Conservation (phyloP, 805 yeast genomes). For the Ogataea thermomethanolica region DNA sequence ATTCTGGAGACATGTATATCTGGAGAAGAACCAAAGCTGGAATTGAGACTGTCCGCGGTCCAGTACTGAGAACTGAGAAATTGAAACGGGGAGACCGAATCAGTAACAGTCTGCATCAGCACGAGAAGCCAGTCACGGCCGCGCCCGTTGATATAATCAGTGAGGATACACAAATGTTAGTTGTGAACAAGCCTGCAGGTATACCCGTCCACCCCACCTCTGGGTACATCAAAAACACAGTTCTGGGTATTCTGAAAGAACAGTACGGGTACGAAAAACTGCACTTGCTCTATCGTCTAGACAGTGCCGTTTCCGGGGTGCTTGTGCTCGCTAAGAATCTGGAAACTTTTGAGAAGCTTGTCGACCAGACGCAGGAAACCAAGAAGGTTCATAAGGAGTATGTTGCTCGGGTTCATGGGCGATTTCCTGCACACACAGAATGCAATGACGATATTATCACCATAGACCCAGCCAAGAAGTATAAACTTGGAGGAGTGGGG, state of each 20-base stretch:
- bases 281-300: slow-evolving; percentile 46
- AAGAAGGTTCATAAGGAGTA: slow-evolving; percentile 34
- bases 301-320: slow-evolving; percentile 50
- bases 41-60: slow-evolving; percentile 9
- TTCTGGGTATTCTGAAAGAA: slow-evolving; percentile 40
- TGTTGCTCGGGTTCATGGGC: slow-evolving; percentile 39
- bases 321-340: slow-evolving; percentile 40
- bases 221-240: slow-evolving; percentile 39
- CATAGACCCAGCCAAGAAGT: slow-evolving; percentile 26
- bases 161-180: slow-evolving; percentile 38
- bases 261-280: slow-evolving; percentile 22
- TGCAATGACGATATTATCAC: slow-evolving; percentile 35
- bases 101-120: slow-evolving; percentile 38
- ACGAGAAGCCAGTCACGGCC: slow-evolving; percentile 41
- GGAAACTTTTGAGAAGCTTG: slow-evolving; percentile 26
- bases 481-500: slow-evolving; percentile 21
- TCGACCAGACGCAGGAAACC: slow-evolving; percentile 21
- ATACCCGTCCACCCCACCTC: slow-evolving; percentile 54
- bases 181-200: slow-evolving; percentile 50
- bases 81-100: slow-evolving; percentile 22
- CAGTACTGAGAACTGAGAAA: slow-evolving; percentile 9
- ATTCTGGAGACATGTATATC: slow-evolving; percentile 14
- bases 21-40: slow-evolving; percentile 1
- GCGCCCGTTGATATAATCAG: slow-evolving; percentile 27
- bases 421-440: slow-evolving; percentile 34